Evolutionary conservation across 257 asterid genomes (phyloP), one percentile per base, ranked within the genome.

Genomic region (Penstemon barbatus): DNA sequence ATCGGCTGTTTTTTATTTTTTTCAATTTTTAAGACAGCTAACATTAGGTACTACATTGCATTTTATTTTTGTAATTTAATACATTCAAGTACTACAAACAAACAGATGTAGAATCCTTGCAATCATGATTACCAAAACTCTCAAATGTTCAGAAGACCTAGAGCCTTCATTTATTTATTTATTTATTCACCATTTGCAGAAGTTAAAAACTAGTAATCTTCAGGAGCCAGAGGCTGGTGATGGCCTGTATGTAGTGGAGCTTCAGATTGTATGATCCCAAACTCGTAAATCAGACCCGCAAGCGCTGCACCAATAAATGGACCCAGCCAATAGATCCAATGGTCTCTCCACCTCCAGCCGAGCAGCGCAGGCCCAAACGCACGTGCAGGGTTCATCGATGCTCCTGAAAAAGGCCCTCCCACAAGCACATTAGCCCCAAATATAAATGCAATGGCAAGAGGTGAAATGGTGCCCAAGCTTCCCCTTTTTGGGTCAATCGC

Each of bases 281-380:
- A 94, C 81, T 94, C 99, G 57, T 91, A 94, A 0, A 89, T 70
- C 3, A 94, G 54, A 0, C 89, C 97, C 0, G 96, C 82, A 12
- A 91, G 0, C 0, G 83, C 99, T 0, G 95, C 97, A 11, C 99
- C 99, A 0, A 91, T 53, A 7, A 91, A 94, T 0, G 97, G 99
- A 0, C 99, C 99, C 49, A 94, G n/a, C 99, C 99, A 91, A 59
- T 87, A 94, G 77, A 94, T 75, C 99, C 99, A 91, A 39, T 94
- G 97, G 79, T 87, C 18, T 50, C 60, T 76, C 99, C 99, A 94
- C 68, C 97, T 83, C 97, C 99, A 94, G 0, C 99, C 99, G 37
- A 91, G 93, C 13, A 94, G 52, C 0, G 99, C 96, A 0, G 97
- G 99, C 6, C 97, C 99, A 9, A 94, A 94, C 0, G 99, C 97